Percentiles rank a stretch among this genome's conserved stretches.
Evolutionary conservation across 345 rosid genomes (phyloP).

Genomic region (Eutrema japonicum): DNA sequence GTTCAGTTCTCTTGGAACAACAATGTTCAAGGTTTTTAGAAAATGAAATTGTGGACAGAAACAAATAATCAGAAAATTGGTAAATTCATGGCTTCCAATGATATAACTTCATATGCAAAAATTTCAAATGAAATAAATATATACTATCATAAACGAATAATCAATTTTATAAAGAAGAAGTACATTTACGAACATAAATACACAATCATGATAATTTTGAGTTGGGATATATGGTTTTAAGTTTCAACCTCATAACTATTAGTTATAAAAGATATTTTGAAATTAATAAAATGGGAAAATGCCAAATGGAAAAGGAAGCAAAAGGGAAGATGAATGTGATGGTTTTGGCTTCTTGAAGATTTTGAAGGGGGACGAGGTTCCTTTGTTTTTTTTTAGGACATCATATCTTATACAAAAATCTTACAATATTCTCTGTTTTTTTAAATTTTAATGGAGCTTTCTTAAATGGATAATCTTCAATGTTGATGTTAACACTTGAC

Average conservation of each 20-base stretch:
- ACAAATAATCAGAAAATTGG: not conserved
- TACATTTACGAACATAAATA: too few species aligned
- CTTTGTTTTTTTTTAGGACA: constrained; percentile 14
- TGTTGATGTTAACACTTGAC: constrained; percentile 26
- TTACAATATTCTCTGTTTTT: not conserved
- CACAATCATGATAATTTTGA: too few species aligned
- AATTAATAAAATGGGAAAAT: not conserved
- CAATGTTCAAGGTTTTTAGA: not conserved
- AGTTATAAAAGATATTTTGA: not conserved
- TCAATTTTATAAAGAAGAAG: too few species aligned
- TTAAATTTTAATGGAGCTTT: not conserved
- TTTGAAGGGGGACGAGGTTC: constrained; percentile 26
- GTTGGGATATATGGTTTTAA: constrained; percentile 3
- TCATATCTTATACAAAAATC: not conserved
- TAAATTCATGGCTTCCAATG: too few species aligned
- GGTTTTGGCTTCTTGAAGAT: constrained; percentile 18
- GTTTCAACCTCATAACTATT: constrained; percentile 4
- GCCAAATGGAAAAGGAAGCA: not conserved
- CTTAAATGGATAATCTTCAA: not conserved
- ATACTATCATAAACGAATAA: too few species aligned
- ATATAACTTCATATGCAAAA: too few species aligned
- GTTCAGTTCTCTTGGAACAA: constrained; percentile 2
- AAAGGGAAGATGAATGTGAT: constrained; percentile 17
- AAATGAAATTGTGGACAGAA: not conserved
- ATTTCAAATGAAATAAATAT: too few species aligned